Evolutionary conservation across 2,329 filamentous ascomycete genomes (phyloP), one percentile per base, ranked within the genome.

Genomic region (Didymosphaeria variabile): DNA sequence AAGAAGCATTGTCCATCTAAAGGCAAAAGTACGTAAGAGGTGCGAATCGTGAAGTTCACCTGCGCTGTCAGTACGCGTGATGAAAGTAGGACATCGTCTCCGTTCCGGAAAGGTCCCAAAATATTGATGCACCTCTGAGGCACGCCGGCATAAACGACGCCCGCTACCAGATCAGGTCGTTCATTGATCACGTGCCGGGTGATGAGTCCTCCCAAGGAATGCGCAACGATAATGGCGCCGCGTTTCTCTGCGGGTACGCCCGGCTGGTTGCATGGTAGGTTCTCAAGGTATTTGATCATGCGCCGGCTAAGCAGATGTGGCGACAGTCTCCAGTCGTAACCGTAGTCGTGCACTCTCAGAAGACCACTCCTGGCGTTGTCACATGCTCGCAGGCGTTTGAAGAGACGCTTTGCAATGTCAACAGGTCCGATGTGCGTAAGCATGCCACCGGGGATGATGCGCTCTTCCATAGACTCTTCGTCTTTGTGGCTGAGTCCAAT

Each of bases 271-370:
- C 88, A 93, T 0, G 91, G 91, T 0, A 98, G 82, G 1, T 80
- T 83, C 72, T 91, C 87, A 15, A 98, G 81, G 70, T 92, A 97
- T 19, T 85, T 79, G 38, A 90, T 87, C n/a, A 98, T 81, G 62
- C 87, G 87, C 49, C 84, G 83, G 3, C 91, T 93, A 0, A 95
- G 84, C 0, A 93, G 81, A 71, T 90, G 86, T 0, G 94, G 94
- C 65, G 92, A 95, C 42, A 97, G 81, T 17, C 94, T 86, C 94
- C 94, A 98, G 79, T 98, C 94, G 71, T 97, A 98, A 19, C 94
- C 93, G 73, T 94, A 98, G 70, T 97, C 90, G 83, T 93, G 93
- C 0, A 97, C 86, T 50, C 93, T 85, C 6, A 97, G 81, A 64
- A 86, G 90, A 8, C 92, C 92, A 4, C 82, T 84, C 55, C 86